Evolutionary conservation across 305 asterid genomes (phyloP), one percentile per base, ranked within the genome.

Genomic region (Fraxinus ornus): DNA sequence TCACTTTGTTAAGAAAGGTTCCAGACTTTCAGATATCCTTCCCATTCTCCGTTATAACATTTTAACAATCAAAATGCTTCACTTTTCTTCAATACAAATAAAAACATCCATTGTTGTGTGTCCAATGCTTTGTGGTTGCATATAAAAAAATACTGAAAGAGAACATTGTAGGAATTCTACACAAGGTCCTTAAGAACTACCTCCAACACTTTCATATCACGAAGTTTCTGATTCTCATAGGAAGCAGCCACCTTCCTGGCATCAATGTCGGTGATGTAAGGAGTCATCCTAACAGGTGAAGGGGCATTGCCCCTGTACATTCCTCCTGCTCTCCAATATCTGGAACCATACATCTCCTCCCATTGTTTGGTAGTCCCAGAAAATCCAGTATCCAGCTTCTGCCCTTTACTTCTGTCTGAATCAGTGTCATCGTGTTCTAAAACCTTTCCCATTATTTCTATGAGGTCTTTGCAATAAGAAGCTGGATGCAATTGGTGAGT

Each of bases 251-350:
- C 86, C 78, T 88, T 88, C 89, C 90, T 84, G 83, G 80, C 64
- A 36, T 55, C 32, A 57, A 44, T 71, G 73, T 88, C 86, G 1
- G 81, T 32, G 44, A 85, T 76, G 84, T 90, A 91, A 74, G 95
- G 91, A 88, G 89, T 83, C 55, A 78, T 89, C 82, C 93, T 90
- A 76, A 96, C 86, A 52, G 97, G 95, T 75, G 90, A 86, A 79
- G 98, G 98, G 81, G 95, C 87, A 81, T 32, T 85, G 39, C 99
- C 99, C 89, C 90, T 80, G 84, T 93, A 88, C 99, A 96, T 96
- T 78, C 93, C 98, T 81, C 99, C 99, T 57, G 98, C 98, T 79
- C 97, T 90, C 98, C 98, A 96, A 83, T 96, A 96, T 84, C 98
- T 87, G 77, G 64, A 84, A 55, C 98, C 98, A 81, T 91, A 96